Evolutionary conservation across 805 yeast species (phyloP).

Genomic region (Sugiyamaella chiloensis): DNA sequence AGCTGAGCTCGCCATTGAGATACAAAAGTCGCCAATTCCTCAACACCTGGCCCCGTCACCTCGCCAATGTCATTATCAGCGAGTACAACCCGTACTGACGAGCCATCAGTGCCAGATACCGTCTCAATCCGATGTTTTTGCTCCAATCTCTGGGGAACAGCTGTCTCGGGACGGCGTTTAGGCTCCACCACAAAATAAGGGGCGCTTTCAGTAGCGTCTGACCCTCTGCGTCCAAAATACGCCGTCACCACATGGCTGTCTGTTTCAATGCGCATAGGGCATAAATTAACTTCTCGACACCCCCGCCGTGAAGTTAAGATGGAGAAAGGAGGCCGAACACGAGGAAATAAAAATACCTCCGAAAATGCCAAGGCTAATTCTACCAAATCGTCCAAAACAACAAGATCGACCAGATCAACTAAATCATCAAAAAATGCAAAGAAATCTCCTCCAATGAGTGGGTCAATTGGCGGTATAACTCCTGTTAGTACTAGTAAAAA

Average conservation of each 20-base stretch:
- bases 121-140: conserved; percentile 5
- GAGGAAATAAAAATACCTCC: no score
- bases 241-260: conserved; percentile 16
- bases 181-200: conserved; percentile 19
- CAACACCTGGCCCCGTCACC: conserved; percentile 2
- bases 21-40: conserved; percentile 28
- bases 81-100: conserved; percentile 6
- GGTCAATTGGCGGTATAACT: no score
- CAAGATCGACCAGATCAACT: no score
- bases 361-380: no score
- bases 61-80: conserved; percentile 14
- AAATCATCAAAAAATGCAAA: no score
- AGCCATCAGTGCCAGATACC: neutral
- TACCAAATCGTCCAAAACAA: no score
- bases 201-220: conserved; percentile 5
- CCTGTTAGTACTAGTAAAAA: no score
- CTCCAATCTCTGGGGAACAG: conserved; percentile 15
- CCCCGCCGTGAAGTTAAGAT: no score
- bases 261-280: conserved; percentile 18
- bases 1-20: conserved; percentile 31
- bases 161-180: conserved; percentile 13
- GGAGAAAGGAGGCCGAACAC: no score
- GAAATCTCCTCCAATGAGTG: no score
- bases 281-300: no score
- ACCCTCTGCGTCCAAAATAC: conserved; percentile 10